Percentiles rank a stretch among this genome's conserved stretches.
phyloP scores from a whole-genome alignment of 306 rosid species.

The Cicer judaicum region DNA sequence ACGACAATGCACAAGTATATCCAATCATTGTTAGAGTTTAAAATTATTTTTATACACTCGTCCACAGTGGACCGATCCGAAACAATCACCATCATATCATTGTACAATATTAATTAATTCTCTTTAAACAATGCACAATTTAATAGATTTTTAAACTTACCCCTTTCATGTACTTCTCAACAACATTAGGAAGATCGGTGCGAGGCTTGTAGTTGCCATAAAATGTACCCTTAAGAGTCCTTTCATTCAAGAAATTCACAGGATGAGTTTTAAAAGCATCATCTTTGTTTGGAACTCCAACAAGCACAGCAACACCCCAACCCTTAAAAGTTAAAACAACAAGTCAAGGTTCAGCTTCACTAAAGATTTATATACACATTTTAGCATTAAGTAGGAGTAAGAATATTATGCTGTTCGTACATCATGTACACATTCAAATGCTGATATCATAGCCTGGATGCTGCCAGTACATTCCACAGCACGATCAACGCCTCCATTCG shows the following conservation, averaged over 20 bases:
- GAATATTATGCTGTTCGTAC: constrained; percentile 42
- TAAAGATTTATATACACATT: neutral
- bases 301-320: constrained; percentile 95
- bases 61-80: too few species aligned
- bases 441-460: constrained; percentile 87
- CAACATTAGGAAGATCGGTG: constrained; percentile 73
- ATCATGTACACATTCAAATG: constrained; percentile 94
- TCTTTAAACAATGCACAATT: neutral
- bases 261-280: constrained; percentile 87
- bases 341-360: constrained; percentile 12
- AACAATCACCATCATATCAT: too few species aligned
- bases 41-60: too few species aligned
- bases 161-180: constrained; percentile 78
- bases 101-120: neutral
- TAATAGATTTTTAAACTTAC: constrained; percentile 27
- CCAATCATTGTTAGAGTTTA: too few species aligned
- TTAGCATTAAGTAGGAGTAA: neutral
- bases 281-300: constrained; percentile 87
- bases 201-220: constrained; percentile 95
- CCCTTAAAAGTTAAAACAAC: constrained; percentile 55
- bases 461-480: constrained; percentile 90
- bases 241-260: constrained; percentile 71
- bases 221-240: constrained; percentile 91
- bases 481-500: constrained; percentile 89
- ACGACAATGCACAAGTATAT: too few species aligned